Conservation (phyloP, 345 rosid species). For the Gossypium turneri region DNA sequence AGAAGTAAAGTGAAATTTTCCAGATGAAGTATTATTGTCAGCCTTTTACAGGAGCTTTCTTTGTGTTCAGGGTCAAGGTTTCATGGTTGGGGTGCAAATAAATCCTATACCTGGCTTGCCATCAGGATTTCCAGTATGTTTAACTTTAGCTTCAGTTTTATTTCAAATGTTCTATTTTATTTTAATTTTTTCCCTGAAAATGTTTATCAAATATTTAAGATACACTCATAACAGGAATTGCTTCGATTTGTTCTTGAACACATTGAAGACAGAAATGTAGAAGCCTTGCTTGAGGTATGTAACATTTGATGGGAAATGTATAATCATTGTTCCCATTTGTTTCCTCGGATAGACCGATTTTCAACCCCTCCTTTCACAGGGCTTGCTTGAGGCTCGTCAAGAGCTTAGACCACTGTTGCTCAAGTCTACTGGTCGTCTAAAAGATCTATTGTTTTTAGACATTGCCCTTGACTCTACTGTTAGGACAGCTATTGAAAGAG, state of each 20-base stretch:
- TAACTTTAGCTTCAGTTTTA: slow-evolving; percentile 19
- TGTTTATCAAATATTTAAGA: slow-evolving; percentile 7
- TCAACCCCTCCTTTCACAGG: slow-evolving; percentile 35
- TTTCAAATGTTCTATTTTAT: slow-evolving; percentile 15
- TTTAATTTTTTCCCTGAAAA: neutral
- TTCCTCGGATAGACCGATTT: neutral
- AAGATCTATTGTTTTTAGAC: slow-evolving; percentile 90
- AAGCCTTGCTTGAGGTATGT: slow-evolving; percentile 81
- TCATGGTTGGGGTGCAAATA: slow-evolving; percentile 98
- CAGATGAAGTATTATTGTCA: slow-evolving; percentile 13
- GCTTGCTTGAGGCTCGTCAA: slow-evolving; percentile 95
- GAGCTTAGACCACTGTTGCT: slow-evolving; percentile 72
- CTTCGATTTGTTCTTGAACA: slow-evolving; percentile 77
- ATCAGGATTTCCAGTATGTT: slow-evolving; percentile 81
- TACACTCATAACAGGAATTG: slow-evolving; percentile 54
- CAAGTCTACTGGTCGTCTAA: slow-evolving; percentile 73
- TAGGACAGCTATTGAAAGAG: slow-evolving; percentile 94
- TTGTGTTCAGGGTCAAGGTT: slow-evolving; percentile 80
- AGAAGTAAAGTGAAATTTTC: slow-evolving; percentile 23
- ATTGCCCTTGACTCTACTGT: slow-evolving; percentile 92
- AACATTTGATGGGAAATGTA: slow-evolving; percentile 7
- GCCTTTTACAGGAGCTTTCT: slow-evolving; percentile 21
- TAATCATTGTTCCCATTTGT: slow-evolving; percentile 8
- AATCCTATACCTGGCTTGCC: slow-evolving; percentile 88
- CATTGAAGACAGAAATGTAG: slow-evolving; percentile 84